Conservation (phyloP, 2,329 filamentous ascomycete genomes). For the Cercospora citrullina region DNA sequence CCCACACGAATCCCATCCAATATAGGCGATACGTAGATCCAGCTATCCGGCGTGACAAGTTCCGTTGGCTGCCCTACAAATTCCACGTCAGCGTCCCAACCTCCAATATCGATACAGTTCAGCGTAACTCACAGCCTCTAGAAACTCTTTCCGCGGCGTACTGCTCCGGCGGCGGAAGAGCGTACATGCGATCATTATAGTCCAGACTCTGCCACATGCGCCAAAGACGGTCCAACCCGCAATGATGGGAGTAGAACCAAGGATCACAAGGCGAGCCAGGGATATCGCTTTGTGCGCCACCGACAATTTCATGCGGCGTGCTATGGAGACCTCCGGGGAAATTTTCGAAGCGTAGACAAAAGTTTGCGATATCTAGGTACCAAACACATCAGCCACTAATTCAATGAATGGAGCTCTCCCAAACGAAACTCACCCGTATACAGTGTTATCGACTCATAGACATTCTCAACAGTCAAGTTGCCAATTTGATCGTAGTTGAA, state of each 20-base stretch:
- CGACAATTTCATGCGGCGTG: constrained; percentile 33
- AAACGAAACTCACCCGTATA: constrained; percentile 13
- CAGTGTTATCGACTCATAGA: constrained; percentile 7
- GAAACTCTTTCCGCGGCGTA: neutral
- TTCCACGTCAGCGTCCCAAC: neutral
- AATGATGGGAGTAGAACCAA: constrained; percentile 14
- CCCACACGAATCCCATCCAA: constrained; percentile 1
- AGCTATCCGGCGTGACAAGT: neutral
- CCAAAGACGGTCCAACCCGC: constrained; percentile 6
- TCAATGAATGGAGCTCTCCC: too few relatives aligned
- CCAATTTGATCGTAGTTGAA: constrained; percentile 8
- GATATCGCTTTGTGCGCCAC: constrained; percentile 49
- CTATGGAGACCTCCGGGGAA: constrained; percentile 17
- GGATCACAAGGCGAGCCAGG: constrained; percentile 48
- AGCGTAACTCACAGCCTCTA: constrained; percentile 3
- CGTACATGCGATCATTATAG: neutral
- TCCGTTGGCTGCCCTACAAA: constrained; percentile 8
- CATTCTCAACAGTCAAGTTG: constrained; percentile 15
- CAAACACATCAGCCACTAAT: neutral
- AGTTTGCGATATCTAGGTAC: constrained; percentile 8
- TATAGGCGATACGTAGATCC: neutral
- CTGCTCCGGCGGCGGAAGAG: neutral
- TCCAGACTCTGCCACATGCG: constrained; percentile 37
- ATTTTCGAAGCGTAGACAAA: constrained; percentile 15
- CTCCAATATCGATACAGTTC: neutral